Conservation (phyloP, 2,329 filamentous ascomycete genomes). For the Huntiella moniliformis region DNA sequence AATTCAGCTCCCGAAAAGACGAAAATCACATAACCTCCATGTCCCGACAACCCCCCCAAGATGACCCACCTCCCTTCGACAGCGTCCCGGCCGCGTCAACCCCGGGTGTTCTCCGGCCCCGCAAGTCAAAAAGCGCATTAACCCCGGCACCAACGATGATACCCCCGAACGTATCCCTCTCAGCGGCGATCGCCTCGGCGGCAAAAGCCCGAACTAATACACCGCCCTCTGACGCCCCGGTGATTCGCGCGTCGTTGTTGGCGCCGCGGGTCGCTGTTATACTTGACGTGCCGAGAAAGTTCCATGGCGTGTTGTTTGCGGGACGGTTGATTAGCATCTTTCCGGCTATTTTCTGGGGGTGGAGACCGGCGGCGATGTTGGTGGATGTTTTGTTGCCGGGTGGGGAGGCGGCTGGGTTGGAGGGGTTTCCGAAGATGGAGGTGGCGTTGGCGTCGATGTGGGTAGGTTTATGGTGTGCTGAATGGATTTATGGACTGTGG, state of each 20-base stretch:
- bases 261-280: conserved; percentile 65
- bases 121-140: neutral
- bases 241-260: conserved; percentile 26
- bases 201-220: conserved; percentile 1
- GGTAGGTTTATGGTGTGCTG: too few species aligned
- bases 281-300: conserved; percentile 51
- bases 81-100: neutral
- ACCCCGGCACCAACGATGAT: conserved; percentile 3
- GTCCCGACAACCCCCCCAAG: neutral
- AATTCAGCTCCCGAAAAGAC: too few species aligned
- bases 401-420: conserved; percentile 5
- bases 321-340: conserved; percentile 54
- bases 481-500: too few species aligned
- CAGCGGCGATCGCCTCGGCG: conserved; percentile 8
- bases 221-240: neutral
- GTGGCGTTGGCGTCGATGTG: conserved; percentile 54
- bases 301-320: conserved; percentile 55
- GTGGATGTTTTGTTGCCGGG: conserved; percentile 40
- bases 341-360: conserved; percentile 53
- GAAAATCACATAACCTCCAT: conserved; percentile 1
- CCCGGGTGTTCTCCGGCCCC: neutral
- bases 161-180: conserved; percentile 9
- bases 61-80: conserved; percentile 11
- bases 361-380: conserved; percentile 50
- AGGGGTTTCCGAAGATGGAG: conserved; percentile 36